phyloP scores from a whole-genome alignment of 805 yeast genomes.

The Nakazawaea ambrosiae region DNA sequence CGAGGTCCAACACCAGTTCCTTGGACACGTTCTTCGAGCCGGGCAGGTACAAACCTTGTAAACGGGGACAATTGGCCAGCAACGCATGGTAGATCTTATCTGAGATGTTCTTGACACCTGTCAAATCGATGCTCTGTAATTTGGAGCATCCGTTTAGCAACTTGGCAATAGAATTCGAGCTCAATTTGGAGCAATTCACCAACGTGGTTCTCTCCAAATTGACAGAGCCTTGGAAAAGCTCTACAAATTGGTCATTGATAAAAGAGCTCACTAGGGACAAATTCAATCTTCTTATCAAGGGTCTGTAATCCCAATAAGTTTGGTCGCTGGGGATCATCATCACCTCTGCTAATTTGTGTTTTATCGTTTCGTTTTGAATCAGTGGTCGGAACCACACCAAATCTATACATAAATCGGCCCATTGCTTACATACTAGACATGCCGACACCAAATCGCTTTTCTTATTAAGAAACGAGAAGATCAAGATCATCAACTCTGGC shows the following conservation, averaged over 20 bases:
- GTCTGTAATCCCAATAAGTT: constrained; percentile 62
- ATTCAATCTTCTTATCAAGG: constrained; percentile 72
- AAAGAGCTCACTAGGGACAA: constrained; percentile 64
- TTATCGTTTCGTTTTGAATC: constrained; percentile 42
- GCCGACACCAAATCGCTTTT: constrained; percentile 53
- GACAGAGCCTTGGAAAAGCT: constrained; percentile 57
- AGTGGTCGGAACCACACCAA: constrained; percentile 85
- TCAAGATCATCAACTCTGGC: constrained; percentile 55
- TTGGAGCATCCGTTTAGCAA: constrained; percentile 60
- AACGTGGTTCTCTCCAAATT: constrained; percentile 81
- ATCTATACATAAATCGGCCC: constrained; percentile 75
- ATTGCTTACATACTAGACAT: constrained; percentile 69
- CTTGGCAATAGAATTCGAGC: constrained; percentile 52
- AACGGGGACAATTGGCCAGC: constrained; percentile 62
- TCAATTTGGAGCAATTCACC: constrained; percentile 66
- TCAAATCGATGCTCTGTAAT: constrained; percentile 80
- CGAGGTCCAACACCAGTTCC: constrained; percentile 49
- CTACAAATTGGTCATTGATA: constrained; percentile 58
- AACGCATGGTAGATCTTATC: constrained; percentile 67
- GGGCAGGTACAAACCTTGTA: constrained; percentile 89
- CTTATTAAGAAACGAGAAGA: constrained; percentile 57
- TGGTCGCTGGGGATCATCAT: constrained; percentile 38
- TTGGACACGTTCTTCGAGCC: constrained; percentile 71
- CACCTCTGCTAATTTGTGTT: constrained; percentile 47
- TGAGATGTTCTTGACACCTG: constrained; percentile 63